Base-by-base conservation (phyloP, 2,329 filamentous ascomycete genomes). In the Triangularia verruculosa region DNA sequence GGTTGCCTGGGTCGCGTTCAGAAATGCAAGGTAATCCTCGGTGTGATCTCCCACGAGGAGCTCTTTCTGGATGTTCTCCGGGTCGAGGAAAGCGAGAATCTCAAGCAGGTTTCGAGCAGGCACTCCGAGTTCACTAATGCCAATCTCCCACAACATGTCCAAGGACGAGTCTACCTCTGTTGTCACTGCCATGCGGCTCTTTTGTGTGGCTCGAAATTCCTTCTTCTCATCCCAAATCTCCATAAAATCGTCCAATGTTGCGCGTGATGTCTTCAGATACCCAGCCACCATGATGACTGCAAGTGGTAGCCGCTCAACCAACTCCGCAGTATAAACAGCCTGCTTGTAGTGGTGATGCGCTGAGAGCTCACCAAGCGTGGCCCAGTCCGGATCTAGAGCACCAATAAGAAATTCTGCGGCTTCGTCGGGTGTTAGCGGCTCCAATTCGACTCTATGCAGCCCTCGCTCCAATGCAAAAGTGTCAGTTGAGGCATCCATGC, bases 191-290 rank as follows among this genome's bases (percentile, higher is more conserved):
- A 30, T 59, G 17, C 22, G 55, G 12, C n/a, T 5, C 20, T 59
- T 62, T 17, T 55, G 24, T 2, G 25, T 55, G 3, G 24, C 53
- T 17, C 4, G 53, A 17, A 30, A 55, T 11, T 62, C 57, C 13
- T 52, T 57, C 28, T 60, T 65, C 63, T 70, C 69, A 15, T 68
- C 65, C 69, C 69, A 71, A 27, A 69, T 66, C 47, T 71, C 69
- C n/a, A 68, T 51, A 32, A 70, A 71, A 8, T 70, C 67, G 11
- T 58, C 58, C 4, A 71, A 53, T 25, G 51, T 66, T 13, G 57
- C 55, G 17, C 63, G 30, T n/a, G 69, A 68, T 5, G 67, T 63
- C 32, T 63, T 65, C 52, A 70, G 53, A 51, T 69, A 71, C 0
- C 69, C 69, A 12, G 61, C 66, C 15, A 70, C 66, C 60, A 68